A percentile compares a stretch with the other conserved stretches of the same genome.
These are phyloP conservation scores for Fraxinus anomala DNA, from an alignment of 257 asterid species.

Conservation along the genomic window DNA sequence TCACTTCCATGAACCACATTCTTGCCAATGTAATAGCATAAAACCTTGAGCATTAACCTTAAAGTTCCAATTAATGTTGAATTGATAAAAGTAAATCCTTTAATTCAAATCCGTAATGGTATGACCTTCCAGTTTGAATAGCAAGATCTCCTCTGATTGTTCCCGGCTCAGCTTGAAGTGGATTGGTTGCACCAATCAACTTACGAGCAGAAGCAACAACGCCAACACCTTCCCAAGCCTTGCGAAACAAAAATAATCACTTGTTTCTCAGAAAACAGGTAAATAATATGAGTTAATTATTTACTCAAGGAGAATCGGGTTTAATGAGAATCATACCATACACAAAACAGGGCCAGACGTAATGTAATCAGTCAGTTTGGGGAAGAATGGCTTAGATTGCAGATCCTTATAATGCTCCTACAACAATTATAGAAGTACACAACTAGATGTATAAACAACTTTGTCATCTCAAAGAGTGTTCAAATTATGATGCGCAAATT, in stretches of 20 bases:
- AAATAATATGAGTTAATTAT: too few relatives aligned
- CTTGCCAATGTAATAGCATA: conserved; percentile 16
- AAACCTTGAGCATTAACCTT: conserved; percentile 14
- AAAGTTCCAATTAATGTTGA: conserved; percentile 2
- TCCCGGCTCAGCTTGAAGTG: conserved; percentile 93
- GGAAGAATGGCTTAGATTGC: conserved; percentile 80
- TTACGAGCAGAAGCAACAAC: conserved; percentile 91
- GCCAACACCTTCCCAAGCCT: conserved; percentile 97
- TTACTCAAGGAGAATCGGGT: too few relatives aligned
- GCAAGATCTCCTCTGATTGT: conserved; percentile 95
- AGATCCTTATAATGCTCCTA: conserved; percentile 94
- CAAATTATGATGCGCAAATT: too few relatives aligned
- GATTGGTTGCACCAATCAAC: conserved; percentile 88
- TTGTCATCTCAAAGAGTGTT: too few relatives aligned
- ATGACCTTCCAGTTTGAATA: conserved; percentile 89
- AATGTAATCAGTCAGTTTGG: conserved; percentile 75
- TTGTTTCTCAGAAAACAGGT: conserved; percentile 12
- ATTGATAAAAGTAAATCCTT: too few relatives aligned
- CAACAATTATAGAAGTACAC: conserved; percentile 7
- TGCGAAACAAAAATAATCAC: conserved; percentile 6
- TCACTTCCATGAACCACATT: too few relatives aligned
- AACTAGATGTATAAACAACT: neutral
- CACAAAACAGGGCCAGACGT: conserved; percentile 95
- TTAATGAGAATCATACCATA: conserved; percentile 55
- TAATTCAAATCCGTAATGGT: neutral